These are phyloP conservation scores for Umbilicaria muhlenbergii DNA, from an alignment of 495 filamentous ascomycete species.

Conservation along the genomic window DNA sequence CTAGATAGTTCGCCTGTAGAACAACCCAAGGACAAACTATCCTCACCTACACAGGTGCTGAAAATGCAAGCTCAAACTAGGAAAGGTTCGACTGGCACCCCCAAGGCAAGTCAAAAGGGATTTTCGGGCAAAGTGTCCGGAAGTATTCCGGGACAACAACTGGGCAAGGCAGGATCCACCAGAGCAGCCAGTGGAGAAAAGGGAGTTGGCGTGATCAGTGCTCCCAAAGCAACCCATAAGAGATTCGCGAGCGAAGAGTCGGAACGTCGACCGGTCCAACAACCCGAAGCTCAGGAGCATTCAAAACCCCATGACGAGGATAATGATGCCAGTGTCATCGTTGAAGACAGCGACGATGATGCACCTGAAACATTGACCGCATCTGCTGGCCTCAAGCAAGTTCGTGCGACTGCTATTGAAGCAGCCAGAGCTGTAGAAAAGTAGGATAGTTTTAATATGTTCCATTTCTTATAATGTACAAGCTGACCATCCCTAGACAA, in stretches of 20 bases:
- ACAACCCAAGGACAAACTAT: no score
- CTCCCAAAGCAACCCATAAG: conserved; percentile 1
- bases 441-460: conserved; percentile 1
- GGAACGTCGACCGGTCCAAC: neutral
- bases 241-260: conserved; percentile 1
- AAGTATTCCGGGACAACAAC: no score
- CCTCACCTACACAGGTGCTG: no score
- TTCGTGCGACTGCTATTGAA: conserved; percentile 2
- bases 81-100: no score
- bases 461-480: conserved; percentile 33
- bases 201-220: no score
- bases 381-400: conserved; percentile 5
- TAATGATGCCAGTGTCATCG: neutral
- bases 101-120: no score
- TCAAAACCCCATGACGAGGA: neutral
- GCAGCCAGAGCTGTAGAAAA: conserved; percentile 2
- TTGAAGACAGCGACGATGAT: conserved; percentile 14
- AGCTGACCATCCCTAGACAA: conserved; percentile 24
- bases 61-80: no score
- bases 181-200: no score
- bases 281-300: neutral
- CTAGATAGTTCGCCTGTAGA: no score
- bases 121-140: no score
- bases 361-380: conserved; percentile 14
- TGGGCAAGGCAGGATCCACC: no score